A percentile compares a stretch with the other conserved stretches of the same genome.
These are phyloP conservation scores for Phytophthora pseudosyringae DNA, from an alignment of 352 stramenopile species.

Conservation along the genomic window DNA sequence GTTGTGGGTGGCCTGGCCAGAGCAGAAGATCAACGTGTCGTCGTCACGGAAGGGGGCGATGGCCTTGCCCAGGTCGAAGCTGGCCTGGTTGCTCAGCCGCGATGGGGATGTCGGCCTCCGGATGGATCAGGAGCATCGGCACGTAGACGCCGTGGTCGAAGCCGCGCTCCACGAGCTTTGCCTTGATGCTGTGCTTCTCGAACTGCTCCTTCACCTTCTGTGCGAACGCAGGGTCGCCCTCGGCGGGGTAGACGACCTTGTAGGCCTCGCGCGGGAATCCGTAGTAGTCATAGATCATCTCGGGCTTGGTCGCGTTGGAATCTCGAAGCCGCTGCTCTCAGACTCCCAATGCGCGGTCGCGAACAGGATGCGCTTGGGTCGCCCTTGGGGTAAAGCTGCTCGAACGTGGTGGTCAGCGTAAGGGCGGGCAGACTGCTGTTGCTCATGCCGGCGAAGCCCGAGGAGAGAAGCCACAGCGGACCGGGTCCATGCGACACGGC, in stretches of 20 bases:
- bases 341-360: constrained; percentile 89
- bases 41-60: constrained; percentile 63
- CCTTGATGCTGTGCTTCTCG: constrained; percentile 47
- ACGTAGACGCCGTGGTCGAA: constrained; percentile 95
- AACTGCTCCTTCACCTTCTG: constrained; percentile 72
- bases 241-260: constrained; percentile 82
- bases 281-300: constrained; percentile 92
- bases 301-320: constrained; percentile 54
- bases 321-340: constrained; percentile 46
- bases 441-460: constrained; percentile 42
- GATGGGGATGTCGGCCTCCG: constrained; percentile 89
- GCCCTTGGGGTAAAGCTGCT: constrained; percentile 44
- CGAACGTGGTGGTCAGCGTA: constrained; percentile 39
- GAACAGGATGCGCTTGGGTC: constrained; percentile 82
- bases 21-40: constrained; percentile 77
- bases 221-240: constrained; percentile 76
- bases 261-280: constrained; percentile 90
- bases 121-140: constrained; percentile 90
- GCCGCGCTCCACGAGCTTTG: constrained; percentile 57
- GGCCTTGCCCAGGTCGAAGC: constrained; percentile 66
- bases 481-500: constrained; percentile 63
- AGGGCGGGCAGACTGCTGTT: constrained; percentile 29
- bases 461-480: constrained; percentile 56
- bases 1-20: constrained; percentile 58
- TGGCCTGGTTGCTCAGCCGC: constrained; percentile 43